These are phyloP conservation scores for Solanum neorickii DNA, from an alignment of 257 asterid genomes.

Conservation along the genomic window DNA sequence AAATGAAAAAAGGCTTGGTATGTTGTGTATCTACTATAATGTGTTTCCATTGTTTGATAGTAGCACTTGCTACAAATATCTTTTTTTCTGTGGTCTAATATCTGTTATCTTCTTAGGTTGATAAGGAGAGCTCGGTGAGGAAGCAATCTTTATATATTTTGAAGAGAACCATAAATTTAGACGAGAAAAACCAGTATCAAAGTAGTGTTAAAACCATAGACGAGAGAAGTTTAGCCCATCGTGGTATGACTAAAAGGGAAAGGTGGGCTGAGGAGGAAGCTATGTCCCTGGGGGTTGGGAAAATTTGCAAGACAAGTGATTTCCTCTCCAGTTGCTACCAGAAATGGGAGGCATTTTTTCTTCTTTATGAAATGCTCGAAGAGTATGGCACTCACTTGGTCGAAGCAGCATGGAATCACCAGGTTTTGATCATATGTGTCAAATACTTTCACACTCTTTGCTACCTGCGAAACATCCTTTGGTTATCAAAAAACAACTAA, in stretches of 20 bases:
- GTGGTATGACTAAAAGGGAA: slow-evolving; percentile 46
- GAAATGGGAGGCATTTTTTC: slow-evolving; percentile 86
- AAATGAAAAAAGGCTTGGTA: slow-evolving; percentile 88
- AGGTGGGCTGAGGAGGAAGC: slow-evolving; percentile 94
- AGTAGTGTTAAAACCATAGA: slow-evolving; percentile 28
- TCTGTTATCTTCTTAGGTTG: slow-evolving; percentile 37
- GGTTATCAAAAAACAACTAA: neutral
- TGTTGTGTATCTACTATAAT: neutral
- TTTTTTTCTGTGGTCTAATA: neutral
- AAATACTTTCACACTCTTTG: neutral
- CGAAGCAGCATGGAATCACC: slow-evolving; percentile 97
- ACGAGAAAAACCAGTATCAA: slow-evolving; percentile 27
- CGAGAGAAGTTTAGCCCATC: slow-evolving; percentile 23
- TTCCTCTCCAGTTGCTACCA: slow-evolving; percentile 26
- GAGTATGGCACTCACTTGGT: slow-evolving; percentile 97
- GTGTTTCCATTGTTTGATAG: neutral
- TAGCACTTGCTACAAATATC: neutral
- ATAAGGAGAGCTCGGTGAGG: slow-evolving; percentile 60
- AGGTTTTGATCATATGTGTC: slow-evolving; percentile 39
- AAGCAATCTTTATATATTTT: slow-evolving; percentile 71
- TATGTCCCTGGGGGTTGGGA: slow-evolving; percentile 78
- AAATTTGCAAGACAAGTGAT: slow-evolving; percentile 29
- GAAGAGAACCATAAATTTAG: slow-evolving; percentile 46
- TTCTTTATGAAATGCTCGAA: slow-evolving; percentile 95
- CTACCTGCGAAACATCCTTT: neutral